Base-by-base conservation (phyloP, 2,329 filamentous ascomycete species). In the Apiospora hydei region DNA sequence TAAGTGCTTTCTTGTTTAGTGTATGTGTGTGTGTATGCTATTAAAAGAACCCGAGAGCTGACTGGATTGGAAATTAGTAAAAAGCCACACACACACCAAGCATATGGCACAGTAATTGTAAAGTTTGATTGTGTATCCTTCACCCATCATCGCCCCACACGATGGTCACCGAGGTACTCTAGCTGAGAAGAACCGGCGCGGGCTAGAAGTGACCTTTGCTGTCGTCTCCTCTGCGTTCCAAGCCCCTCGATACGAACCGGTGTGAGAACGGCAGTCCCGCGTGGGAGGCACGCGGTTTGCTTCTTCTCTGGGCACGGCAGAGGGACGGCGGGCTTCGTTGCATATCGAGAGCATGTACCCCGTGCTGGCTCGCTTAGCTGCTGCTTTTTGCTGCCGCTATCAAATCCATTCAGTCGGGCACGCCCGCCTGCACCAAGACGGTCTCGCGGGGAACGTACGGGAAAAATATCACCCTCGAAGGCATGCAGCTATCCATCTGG, bases 241-340 rank as follows among this genome's bases (percentile, higher is more conserved):
- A 61, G 30, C 53, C 53, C 53, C 53, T 64, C 34, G 57, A 64
- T 41, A 64, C 51, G 51, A 57, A 57, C 51, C 51, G 53, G 53
- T 61, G 53, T 38, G 53, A 61, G 30, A n/a, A 41, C 57, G 57
- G 34, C 18, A n/a, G 34, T 2, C 34, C 57, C 57, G 57, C 57
- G 8, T n/a, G 34, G 18, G 34, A 64, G 57, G 34, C 7, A 64
- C 34, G 57, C 18, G 18, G 57, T n/a, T 64, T 64, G 34, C 57
- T 64, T 64, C 57, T 64, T 64, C 34, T 41, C 57, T 64, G 34
- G 57, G 34, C 57, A 41, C 57, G 57, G 57, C 57, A 64, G 18
- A 64, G 18, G 57, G 34, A 41, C 30, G 21, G 57, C 16, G 34
- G 57, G 30, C 34, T 64, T 34, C 34, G 57, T 38, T n/a, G 34